A percentile compares a stretch with the other conserved stretches of the same genome.
Conservation (phyloP, 805 yeast species). For the Saturnispora halmiae region DNA sequence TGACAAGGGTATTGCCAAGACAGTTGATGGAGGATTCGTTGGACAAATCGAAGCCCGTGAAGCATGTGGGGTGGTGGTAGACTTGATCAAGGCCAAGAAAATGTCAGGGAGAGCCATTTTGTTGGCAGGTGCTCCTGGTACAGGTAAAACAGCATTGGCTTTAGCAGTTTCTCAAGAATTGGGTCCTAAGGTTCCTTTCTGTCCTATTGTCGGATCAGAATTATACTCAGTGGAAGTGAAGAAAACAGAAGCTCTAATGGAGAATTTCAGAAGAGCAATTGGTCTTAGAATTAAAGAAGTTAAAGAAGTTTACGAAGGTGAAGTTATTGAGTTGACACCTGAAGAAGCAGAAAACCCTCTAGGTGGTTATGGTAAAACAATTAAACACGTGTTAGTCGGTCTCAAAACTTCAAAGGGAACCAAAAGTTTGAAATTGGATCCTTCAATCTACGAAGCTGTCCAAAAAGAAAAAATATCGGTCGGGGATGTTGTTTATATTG, state of each 20-base stretch:
- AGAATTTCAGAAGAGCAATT: constrained; percentile 91
- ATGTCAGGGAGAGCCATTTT: constrained; percentile 96
- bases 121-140: constrained; percentile 96
- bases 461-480: constrained; percentile 93
- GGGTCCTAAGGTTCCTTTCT: constrained; percentile 80
- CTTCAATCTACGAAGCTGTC: constrained; percentile 91
- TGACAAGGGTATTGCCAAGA: constrained; percentile 77
- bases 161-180: constrained; percentile 78
- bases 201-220: constrained; percentile 92
- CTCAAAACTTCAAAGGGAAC: constrained; percentile 96
- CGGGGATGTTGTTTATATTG: constrained; percentile 94
- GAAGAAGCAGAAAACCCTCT: constrained; percentile 88
- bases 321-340: constrained; percentile 85
- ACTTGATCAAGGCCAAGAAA: constrained; percentile 87
- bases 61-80: constrained; percentile 90
- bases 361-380: constrained; percentile 68
- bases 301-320: constrained; percentile 96
- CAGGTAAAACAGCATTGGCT: constrained; percentile 98
- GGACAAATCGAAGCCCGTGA: constrained; percentile 88
- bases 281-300: constrained; percentile 95
- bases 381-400: constrained; percentile 83
- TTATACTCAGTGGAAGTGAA: constrained; percentile 84
- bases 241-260: constrained; percentile 93
- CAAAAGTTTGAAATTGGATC: constrained; percentile 96
- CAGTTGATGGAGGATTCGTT: constrained; percentile 87